phyloP scores from a whole-genome alignment of 2,329 filamentous ascomycete genomes.

The Ceratocystis cacaofunesta region DNA sequence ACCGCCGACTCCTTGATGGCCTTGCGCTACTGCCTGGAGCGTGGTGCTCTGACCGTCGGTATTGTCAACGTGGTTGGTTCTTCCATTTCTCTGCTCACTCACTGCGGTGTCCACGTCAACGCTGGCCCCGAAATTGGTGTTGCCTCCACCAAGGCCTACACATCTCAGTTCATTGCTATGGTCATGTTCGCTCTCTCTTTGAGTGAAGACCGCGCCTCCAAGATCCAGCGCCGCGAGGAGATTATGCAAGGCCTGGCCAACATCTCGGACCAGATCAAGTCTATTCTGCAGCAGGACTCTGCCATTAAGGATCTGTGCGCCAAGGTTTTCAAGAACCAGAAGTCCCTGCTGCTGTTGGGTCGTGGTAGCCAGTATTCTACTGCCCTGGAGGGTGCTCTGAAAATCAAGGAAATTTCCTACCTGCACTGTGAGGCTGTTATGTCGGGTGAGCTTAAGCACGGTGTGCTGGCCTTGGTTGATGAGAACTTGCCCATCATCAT shows the following conservation, averaged over 20 bases:
- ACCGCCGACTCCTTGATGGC: constrained; percentile 96
- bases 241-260: constrained; percentile 88
- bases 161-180: constrained; percentile 98
- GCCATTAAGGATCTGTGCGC: constrained; percentile 89
- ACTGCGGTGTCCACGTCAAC: constrained; percentile 99
- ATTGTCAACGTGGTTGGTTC: constrained; percentile 98
- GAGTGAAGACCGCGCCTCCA: constrained; percentile 90
- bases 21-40: constrained; percentile 93
- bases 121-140: constrained; percentile 97
- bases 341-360: constrained; percentile 82
- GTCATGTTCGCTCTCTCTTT: constrained; percentile 98
- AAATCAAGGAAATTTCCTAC: constrained; percentile 99
- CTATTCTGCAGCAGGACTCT: constrained; percentile 80
- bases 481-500: constrained; percentile 99
- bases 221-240: constrained; percentile 78
- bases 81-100: constrained; percentile 94
- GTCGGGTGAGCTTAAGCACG: constrained; percentile 98
- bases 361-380: constrained; percentile 95
- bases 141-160: constrained; percentile 97
- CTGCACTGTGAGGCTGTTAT: constrained; percentile 99
- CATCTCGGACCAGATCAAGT: constrained; percentile 80
- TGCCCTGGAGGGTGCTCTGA: constrained; percentile 89
- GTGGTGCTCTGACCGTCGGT: constrained; percentile 89
- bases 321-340: constrained; percentile 91
- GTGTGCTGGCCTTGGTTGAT: constrained; percentile 90